A percentile compares a stretch with the other conserved stretches of the same genome.
These are phyloP conservation scores for Phytophthora capsici DNA, from an alignment of 352 stramenopile genomes.

Conservation along the genomic window DNA sequence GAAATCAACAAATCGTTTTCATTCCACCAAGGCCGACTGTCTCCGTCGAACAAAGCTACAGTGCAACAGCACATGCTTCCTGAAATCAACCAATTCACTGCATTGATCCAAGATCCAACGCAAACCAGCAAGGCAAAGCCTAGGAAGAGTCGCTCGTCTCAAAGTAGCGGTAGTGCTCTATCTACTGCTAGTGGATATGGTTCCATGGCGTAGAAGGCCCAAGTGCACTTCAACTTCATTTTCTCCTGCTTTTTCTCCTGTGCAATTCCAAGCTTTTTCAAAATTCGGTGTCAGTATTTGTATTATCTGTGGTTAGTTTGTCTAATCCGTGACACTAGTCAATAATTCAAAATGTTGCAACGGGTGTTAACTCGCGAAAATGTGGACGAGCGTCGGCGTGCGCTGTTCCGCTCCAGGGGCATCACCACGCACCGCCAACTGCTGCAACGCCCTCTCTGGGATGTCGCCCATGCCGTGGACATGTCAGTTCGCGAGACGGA, in stretches of 20 bases:
- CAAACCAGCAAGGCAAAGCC: background rate
- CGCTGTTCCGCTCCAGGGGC: constrained; percentile 57
- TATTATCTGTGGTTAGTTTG: background rate
- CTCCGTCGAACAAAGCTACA: constrained; percentile 43
- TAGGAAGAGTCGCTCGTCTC: constrained; percentile 7
- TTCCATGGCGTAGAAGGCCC: constrained; percentile 17
- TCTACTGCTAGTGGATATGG: constrained; percentile 13
- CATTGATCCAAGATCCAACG: constrained; percentile 40
- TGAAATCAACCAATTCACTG: constrained; percentile 74
- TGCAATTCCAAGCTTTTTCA: background rate
- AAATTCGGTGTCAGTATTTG: constrained; percentile 1
- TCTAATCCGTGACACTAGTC: constrained; percentile 8
- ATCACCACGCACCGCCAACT: constrained; percentile 63
- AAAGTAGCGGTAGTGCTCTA: background rate
- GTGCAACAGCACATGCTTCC: constrained; percentile 55
- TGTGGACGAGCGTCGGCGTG: constrained; percentile 52
- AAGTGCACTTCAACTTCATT: constrained; percentile 15
- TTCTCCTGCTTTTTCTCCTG: constrained; percentile 4
- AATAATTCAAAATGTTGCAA: constrained; percentile 53
- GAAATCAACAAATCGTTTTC: constrained; percentile 39
- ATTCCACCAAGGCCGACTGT: constrained; percentile 69
- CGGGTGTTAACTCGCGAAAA: constrained; percentile 61
- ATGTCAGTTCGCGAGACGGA: constrained; percentile 64
- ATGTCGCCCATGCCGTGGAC: constrained; percentile 69
- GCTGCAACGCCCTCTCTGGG: constrained; percentile 58